Percentiles rank a stretch among this genome's conserved stretches.
phyloP scores from a whole-genome alignment of 192 early-diverging fungal genomes.

The Paraglomus occultum region DNA sequence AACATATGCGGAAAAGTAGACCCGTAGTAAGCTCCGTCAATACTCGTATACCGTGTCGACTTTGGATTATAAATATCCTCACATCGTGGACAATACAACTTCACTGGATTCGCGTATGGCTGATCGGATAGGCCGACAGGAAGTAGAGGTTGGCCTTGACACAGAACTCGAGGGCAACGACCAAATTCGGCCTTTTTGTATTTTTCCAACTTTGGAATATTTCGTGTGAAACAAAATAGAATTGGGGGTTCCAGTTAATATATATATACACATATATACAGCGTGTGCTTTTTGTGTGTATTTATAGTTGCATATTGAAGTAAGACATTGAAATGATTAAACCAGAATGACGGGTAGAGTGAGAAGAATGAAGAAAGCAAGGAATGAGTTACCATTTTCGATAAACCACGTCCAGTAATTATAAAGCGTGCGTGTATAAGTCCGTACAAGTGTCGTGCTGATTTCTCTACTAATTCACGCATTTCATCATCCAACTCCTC shows the following conservation, averaged over 20 bases:
- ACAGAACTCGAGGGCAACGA: conserved; percentile 92
- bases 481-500: conserved; percentile 67
- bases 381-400: conserved; percentile 75
- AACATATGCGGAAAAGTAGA: conserved; percentile 96
- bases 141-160: conserved; percentile 84
- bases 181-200: conserved; percentile 93
- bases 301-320: not conserved
- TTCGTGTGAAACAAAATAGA: not conserved
- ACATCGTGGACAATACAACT: conserved; percentile 95
- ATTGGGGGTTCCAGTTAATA: not conserved
- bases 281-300: not conserved
- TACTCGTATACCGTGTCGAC: conserved; percentile 75
- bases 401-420: conserved; percentile 86
- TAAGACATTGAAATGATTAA: not conserved
- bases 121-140: conserved; percentile 89
- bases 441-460: conserved; percentile 92
- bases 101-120: conserved; percentile 80
- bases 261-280: not conserved
- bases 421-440: conserved; percentile 98
- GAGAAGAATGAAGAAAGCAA: not conserved
- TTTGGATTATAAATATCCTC: conserved; percentile 97
- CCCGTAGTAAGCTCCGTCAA: conserved; percentile 97
- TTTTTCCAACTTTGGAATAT: conserved; percentile 72
- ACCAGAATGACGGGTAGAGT: not conserved
- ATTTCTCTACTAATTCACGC: conserved; percentile 80